Evolutionary conservation across 2,329 filamentous ascomycete genomes (phyloP), one percentile per base, ranked within the genome.

Genomic region (Leptographium procerum): DNA sequence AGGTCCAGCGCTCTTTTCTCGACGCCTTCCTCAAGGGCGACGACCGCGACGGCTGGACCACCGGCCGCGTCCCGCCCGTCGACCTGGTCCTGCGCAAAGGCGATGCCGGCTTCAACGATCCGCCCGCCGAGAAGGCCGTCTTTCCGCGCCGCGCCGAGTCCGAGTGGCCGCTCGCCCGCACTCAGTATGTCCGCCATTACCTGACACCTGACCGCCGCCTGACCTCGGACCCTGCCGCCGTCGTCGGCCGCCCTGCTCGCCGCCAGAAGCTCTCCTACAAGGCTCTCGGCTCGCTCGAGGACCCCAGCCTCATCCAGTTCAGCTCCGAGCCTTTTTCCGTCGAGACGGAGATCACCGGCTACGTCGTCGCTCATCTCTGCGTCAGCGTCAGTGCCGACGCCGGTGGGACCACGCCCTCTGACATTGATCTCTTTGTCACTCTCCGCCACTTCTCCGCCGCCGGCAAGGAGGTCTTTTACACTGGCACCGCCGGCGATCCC

Each of bases 11-110:
- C 52, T 82, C 79, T 62, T 89, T 89, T 67, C 71, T 89, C 0
- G 83, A 88, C 60, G 85, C 85, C 0, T 89, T 89, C 65, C 75
- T 89, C 40, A 88, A 88, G 63, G 82, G 76, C 1, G 76, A 88
- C 0, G 86, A 89, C 64, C 71, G 73, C 0, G 73, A 73, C 0
- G 83, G 83, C n/a, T 87, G 84, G 83, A 77, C 75, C 0, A 65
- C 71, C 11, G 82, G 85, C 29, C 81, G 82, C 57, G 70, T 85
- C 0, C 75, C 85, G 0, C 76, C 81, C 0, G 83, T 89, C 1
- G 78, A 77, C 48, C 65, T 88, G 0, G 76, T 82, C 0, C 70
- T 89, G 1, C 76, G 86, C 14, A 85, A 85, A 66, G 85, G 86
- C 2, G 77, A 88, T 51, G 78, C 85, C 0, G 85, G 85, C 0